Percentiles rank a stretch among this genome's conserved stretches.
phyloP scores from a whole-genome alignment of 164 flowering plant genomes.

The Pachysandra terminalis region DNA sequence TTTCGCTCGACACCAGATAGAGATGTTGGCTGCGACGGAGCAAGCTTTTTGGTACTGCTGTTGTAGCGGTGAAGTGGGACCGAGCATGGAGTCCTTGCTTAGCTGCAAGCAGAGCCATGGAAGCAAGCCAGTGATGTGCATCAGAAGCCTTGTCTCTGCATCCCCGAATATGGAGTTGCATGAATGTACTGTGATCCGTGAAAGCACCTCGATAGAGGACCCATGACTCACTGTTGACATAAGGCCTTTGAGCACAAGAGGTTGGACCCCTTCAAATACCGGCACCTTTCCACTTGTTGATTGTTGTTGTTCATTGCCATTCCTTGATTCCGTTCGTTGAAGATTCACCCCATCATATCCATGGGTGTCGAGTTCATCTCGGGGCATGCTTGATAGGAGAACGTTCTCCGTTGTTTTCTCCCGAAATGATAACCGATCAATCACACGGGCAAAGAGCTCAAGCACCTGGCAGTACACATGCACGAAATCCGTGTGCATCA shows the following conservation, averaged over 20 bases:
- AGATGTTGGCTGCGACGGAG: conserved; percentile 55
- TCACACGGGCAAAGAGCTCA: conserved; percentile 90
- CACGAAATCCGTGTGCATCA: conserved; percentile 99
- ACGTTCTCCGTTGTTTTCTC: conserved; percentile 95
- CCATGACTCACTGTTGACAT: conserved; percentile 69
- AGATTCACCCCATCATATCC: conserved; percentile 43
- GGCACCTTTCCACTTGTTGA: conserved; percentile 64
- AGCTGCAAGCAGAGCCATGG: conserved; percentile 97
- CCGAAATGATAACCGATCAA: conserved; percentile 79
- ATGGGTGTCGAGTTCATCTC: conserved; percentile 73
- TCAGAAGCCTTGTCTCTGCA: conserved; percentile 76
- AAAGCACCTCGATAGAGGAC: conserved; percentile 87
- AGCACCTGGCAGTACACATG: conserved; percentile 98
- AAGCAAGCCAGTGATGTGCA: conserved; percentile 71
- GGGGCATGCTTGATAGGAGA: conserved; percentile 96
- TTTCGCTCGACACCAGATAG: conserved; percentile 64
- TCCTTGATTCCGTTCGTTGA: conserved; percentile 64
- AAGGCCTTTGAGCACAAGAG: conserved; percentile 76
- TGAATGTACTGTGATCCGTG: conserved; percentile 78
- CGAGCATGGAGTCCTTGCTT: conserved; percentile 39
- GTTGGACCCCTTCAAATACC: conserved; percentile 92
- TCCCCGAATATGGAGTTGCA: conserved; percentile 97
- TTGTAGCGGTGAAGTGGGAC: conserved; percentile 46
- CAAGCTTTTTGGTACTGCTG: conserved; percentile 61
- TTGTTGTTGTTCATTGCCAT: conserved; percentile 40